Evolutionary conservation across 495 filamentous ascomycete genomes (phyloP), one percentile per base, ranked within the genome.

Genomic region (Trichoderma erinaceum): DNA sequence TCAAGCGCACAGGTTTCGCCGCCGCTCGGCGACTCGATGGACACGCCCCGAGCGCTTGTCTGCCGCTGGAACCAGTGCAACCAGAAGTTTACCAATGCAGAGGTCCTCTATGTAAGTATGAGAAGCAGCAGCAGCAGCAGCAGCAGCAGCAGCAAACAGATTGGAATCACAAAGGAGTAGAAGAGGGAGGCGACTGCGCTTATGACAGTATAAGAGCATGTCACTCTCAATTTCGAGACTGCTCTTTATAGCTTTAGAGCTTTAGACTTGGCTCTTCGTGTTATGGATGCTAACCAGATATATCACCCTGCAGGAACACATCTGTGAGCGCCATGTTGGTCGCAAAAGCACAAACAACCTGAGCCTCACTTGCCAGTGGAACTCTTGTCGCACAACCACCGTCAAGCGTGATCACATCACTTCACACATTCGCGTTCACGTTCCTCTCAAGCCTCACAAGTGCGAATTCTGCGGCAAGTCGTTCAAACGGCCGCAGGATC

Each of bases 401-500:
- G 95, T 98, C 75, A 99, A 99, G 84, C 92, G 96, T 71, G 96
- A 99, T 73, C 96, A 99, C 76, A 99, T 99, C 81, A 99, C 96
- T 44, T 99, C 96, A 10, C 96, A 99, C 78, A 97, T 99, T 70
- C 91, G 96, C 63, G 96, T 98, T 46, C 96, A 99, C 76, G 95
- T 99, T 6, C 96, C 96, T 13, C 82, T 98, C 64, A 98, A 98
- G 83, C 96, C 96, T 50, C 95, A 99, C 81, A 97, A 97, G 77
- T 99, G 96, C 75, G 93, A 97, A 73, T 96, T 97, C 78, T 99
- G 96, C 75, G 91, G 92, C 73, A 99, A 99, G 83, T 92, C 93
- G 10, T 99, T 99, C 85, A 99, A 99, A 86, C 91, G 96, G 18
- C 96, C 96, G 32, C 95, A 99, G 79, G 96, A 99, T 81, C 76